Conservation (phyloP, 2,329 filamentous ascomycete genomes). For the Claviceps arundinis region DNA sequence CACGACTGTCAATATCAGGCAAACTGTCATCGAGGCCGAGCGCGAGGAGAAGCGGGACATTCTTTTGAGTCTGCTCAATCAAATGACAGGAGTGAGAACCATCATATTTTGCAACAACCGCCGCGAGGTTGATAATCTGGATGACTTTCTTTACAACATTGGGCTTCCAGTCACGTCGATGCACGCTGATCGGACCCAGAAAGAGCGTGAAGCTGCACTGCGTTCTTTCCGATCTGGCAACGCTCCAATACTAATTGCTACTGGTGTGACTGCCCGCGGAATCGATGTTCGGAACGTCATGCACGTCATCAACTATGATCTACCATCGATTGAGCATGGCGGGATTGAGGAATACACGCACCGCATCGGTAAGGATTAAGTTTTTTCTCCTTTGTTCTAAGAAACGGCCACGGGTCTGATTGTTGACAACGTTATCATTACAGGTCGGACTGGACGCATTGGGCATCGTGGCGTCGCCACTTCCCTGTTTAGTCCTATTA, state of each 20-base stretch:
- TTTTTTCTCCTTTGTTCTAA: not conserved
- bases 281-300: constrained; percentile 77
- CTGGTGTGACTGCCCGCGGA: constrained; percentile 75
- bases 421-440: not conserved
- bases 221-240: constrained; percentile 66
- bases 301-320: constrained; percentile 88
- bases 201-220: constrained; percentile 85
- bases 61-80: constrained; percentile 58
- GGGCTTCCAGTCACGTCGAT: constrained; percentile 76
- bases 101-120: constrained; percentile 86
- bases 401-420: not conserved
- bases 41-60: constrained; percentile 53
- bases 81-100: constrained; percentile 59
- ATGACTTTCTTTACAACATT: constrained; percentile 76
- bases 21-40: constrained; percentile 58
- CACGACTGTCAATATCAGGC: constrained; percentile 69
- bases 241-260: constrained; percentile 71
- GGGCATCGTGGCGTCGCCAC: constrained; percentile 76
- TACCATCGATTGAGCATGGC: constrained; percentile 62
- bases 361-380: constrained; percentile 59
- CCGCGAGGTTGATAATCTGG: constrained; percentile 63
- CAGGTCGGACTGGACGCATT: constrained; percentile 85
- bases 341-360: constrained; percentile 91
- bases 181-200: constrained; percentile 74
- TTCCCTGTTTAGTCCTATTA: constrained; percentile 67